These are phyloP conservation scores for Leishmania gerbilli DNA, from an alignment of 208 protist genomes.

Conservation along the genomic window DNA sequence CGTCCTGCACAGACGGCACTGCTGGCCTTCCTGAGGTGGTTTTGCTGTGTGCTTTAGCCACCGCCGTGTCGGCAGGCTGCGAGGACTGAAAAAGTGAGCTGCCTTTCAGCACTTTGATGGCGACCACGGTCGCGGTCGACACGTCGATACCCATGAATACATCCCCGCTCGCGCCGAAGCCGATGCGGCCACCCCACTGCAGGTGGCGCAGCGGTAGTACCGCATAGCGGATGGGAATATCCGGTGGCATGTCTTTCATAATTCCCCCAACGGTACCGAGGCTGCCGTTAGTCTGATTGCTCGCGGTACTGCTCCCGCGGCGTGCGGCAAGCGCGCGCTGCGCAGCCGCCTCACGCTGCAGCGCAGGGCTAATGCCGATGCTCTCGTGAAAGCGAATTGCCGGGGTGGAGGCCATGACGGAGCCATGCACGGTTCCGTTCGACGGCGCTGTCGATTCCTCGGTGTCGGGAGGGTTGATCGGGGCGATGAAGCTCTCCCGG, in stretches of 20 bases:
- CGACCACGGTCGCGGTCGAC: slow-evolving; percentile 48
- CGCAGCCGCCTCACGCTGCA: slow-evolving; percentile 13
- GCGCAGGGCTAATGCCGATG: slow-evolving; percentile 16
- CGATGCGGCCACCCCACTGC: slow-evolving; percentile 68
- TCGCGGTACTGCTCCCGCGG: background rate
- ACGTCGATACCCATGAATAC: slow-evolving; percentile 80
- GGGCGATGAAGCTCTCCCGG: slow-evolving; percentile 31
- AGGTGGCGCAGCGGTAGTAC: slow-evolving; percentile 51
- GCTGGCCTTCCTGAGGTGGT: background rate
- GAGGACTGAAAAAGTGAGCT: slow-evolving; percentile 20
- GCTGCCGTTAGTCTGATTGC: background rate
- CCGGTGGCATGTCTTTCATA: slow-evolving; percentile 24
- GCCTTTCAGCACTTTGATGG: slow-evolving; percentile 77
- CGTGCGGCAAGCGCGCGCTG: slow-evolving; percentile 14
- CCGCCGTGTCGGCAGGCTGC: background rate
- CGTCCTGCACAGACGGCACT: background rate
- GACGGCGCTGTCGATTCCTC: slow-evolving; percentile 12
- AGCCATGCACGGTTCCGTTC: background rate
- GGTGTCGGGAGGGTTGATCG: slow-evolving; percentile 20
- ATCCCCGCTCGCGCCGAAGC: slow-evolving; percentile 53
- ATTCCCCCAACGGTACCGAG: slow-evolving; percentile 1
- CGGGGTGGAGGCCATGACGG: slow-evolving; percentile 2
- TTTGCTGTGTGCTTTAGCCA: background rate
- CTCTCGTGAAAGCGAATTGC: slow-evolving; percentile 26
- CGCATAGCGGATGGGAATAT: slow-evolving; percentile 39